phyloP scores from a whole-genome alignment of 306 rosid genomes.

The Adenanthera pavonina region DNA sequence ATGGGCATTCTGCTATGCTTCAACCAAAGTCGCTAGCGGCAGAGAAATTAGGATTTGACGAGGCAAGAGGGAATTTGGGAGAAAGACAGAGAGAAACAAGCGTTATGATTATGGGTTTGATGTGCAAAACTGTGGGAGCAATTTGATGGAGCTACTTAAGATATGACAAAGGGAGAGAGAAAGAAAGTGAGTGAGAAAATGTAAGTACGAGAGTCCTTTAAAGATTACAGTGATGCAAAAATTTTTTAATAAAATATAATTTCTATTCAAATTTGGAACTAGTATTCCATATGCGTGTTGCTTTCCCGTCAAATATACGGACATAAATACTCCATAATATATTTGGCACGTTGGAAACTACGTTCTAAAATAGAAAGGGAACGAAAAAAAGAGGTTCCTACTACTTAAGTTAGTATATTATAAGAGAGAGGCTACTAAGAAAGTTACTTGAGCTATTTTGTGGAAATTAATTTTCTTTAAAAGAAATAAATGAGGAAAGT shows the following conservation, averaged over 20 bases:
- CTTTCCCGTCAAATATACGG: neutral
- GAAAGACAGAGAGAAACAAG: slow-evolving; percentile 40
- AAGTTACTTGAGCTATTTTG: too few species aligned
- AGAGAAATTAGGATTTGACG: slow-evolving; percentile 23
- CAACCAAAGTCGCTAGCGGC: neutral
- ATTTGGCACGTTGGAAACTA: too few species aligned
- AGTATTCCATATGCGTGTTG: neutral
- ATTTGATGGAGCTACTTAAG: slow-evolving; percentile 58
- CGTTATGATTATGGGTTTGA: slow-evolving; percentile 64
- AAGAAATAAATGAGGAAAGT: too few species aligned
- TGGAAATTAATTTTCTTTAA: too few species aligned
- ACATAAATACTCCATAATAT: neutral
- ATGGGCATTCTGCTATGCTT: slow-evolving; percentile 45
- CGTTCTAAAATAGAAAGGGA: too few species aligned
- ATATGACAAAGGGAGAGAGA: slow-evolving; percentile 60
- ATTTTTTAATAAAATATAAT: neutral
- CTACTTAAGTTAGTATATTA: too few species aligned
- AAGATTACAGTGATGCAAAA: slow-evolving; percentile 38
- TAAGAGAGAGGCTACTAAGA: too few species aligned
- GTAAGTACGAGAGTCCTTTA: slow-evolving; percentile 53
- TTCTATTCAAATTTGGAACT: neutral
- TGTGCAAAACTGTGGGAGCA: slow-evolving; percentile 65
- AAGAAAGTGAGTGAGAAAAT: neutral
- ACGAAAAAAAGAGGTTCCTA: too few species aligned
- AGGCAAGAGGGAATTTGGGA: neutral